Base-by-base conservation (phyloP, 345 rosid genomes). In the Eucalyptus viminalis region DNA sequence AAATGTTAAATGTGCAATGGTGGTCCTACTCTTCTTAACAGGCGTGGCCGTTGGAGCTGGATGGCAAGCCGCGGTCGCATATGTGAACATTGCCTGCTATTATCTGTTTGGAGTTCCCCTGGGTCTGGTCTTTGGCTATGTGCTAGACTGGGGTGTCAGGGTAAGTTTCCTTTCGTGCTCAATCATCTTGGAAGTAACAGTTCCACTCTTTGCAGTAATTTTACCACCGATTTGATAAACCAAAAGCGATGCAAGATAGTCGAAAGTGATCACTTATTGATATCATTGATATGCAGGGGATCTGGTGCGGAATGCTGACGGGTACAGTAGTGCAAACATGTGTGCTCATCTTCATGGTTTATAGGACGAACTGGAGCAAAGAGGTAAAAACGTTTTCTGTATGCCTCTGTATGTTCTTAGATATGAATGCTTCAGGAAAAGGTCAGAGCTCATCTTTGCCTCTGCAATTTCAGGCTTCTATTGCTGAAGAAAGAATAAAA, bases 261-360 rank as follows among this genome's bases (percentile, higher is more conserved):
- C 25, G 27, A 37, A 72, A 72, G 14, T 3, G 81, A 37, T 72
- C 45, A 72, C 45, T 72, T 19, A 72, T 11, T 17, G 45, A 37
- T 37, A 72, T 37, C 81, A 72, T 11, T 72, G 81, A 76, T 81
- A 86, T 25, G 24, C 93, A 97, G 98, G 99, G 98, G 22, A 95
- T 97, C 34, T 97, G 98, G 99, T 87, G 56, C 7, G 97, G 98
- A 34, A 97, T 97, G 99, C 44, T 97, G 44, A 86, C 91, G 5
- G 99, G 99, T 54, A 95, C 96, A 3, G 89, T 92, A 86, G 88
- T 94, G 31, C 99, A 97, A 87, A 94, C 96, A 12, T 80, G 89
- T 76, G 92, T 95, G 8, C 93, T 97, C 5, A 92, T 92, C 25
- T 90, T 89, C 87, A 95, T 97, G 96, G 90, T 96, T 31, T 95